Evolutionary conservation across 2,329 filamentous ascomycete genomes (phyloP), one percentile per base, ranked within the genome.

Genomic region (Colletotrichum shisoi): DNA sequence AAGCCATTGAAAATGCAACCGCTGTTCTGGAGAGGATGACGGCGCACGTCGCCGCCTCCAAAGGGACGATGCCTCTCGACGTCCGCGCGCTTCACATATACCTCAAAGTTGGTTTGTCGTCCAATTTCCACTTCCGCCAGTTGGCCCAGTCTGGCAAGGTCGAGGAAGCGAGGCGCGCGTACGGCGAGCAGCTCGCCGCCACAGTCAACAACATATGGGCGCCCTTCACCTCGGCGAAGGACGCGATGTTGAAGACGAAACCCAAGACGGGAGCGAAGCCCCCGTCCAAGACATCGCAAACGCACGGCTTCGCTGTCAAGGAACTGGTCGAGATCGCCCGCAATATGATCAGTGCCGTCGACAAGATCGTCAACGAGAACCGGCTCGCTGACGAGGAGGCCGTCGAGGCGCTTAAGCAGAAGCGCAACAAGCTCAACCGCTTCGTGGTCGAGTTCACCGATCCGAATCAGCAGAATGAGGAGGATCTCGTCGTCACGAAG

Each of bases 1-100:
- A 89, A 59, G 85, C 87, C 24, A 85, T 96, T 70, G 78, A 81
- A 3, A 84, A 90, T 70, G 90, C 91, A 4, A 86, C 82, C 57
- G 77, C 81, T 57, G 81, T 96, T 31, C 79, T 97, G 37, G 81
- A 88, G 59, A 75, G 85, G 57, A 93, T 94, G 89, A 61, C 75
- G 44, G 57, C 65, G 27, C 72, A 74, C 21, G 73, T 77, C 57
- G 48, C 48, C 67, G 31, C 44, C 49, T 52, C 49, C 27, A 54
- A 54, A 21, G 31, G 34, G 19, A 34, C 31, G 21, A 27, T 19
- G 6, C 27, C 54, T 44, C n/a, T 85, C 1, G 87, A 91, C 70
- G 70, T 84, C 5, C 74, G 78, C 45, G 75, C 82, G 19, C 76
- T 90, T 67, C 80, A 81, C 45, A 74, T 82, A 7, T 91, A 89